Percentiles rank a stretch among this genome's conserved stretches.
Evolutionary conservation across 1,139 yeast genomes (phyloP).

Genomic region (Lodderomyces beijingensis): DNA sequence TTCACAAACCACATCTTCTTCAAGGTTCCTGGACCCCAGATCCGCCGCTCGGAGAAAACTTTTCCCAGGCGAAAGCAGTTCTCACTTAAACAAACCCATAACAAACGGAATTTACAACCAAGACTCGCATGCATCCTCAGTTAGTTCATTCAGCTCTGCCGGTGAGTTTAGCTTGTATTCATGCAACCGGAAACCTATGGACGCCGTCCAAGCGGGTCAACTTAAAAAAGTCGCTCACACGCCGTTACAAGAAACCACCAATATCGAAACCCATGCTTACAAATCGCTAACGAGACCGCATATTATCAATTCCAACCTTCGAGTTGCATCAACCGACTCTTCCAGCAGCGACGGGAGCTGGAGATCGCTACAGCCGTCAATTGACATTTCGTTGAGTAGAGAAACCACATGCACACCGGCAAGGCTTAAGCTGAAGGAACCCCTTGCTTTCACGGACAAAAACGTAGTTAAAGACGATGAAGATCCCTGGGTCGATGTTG

Average conservation of each 20-base stretch:
- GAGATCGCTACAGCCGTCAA: conserved; percentile 34
- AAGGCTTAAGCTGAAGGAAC: conserved; percentile 1
- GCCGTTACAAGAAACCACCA: too few species aligned
- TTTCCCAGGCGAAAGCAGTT: neutral
- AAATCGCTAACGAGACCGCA: neutral
- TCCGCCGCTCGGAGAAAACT: neutral
- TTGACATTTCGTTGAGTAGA: conserved; percentile 20
- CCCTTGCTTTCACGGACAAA: neutral
- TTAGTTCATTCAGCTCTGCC: conserved; percentile 35
- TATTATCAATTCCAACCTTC: neutral
- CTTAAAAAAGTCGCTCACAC: too few species aligned
- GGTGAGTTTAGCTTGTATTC: conserved; percentile 31
- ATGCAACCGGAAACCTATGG: too few species aligned
- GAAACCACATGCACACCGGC: neutral
- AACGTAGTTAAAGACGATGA: conserved; percentile 6
- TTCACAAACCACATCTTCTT: neutral
- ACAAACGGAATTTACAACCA: conserved; percentile 25
- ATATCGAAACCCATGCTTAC: conserved; percentile 4
- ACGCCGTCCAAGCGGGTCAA: too few species aligned
- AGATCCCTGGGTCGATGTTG: conserved; percentile 9
- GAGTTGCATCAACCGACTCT: conserved; percentile 7
- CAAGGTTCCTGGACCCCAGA: neutral
- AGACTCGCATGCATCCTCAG: conserved; percentile 36
- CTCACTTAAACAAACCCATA: neutral
- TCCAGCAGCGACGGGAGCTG: conserved; percentile 20